Conservation (phyloP, 805 yeast genomes). For the Hanseniaspora taiwanica region DNA sequence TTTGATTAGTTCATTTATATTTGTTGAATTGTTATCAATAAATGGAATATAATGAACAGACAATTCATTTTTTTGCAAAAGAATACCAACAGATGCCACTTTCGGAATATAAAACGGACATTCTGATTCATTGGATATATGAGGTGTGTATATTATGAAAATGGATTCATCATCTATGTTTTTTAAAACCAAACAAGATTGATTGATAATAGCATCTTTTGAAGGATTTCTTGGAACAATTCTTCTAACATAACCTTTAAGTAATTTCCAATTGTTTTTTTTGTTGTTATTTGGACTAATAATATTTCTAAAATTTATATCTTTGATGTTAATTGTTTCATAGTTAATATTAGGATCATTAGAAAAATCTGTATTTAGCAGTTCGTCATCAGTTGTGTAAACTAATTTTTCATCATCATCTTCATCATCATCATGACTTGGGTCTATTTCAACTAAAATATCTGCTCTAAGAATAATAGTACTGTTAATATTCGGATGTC, state of each 20-base stretch:
- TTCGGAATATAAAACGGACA: slow-evolving; percentile 86
- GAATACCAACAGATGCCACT: slow-evolving; percentile 64
- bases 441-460: slow-evolving; percentile 41
- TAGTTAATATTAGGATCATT: slow-evolving; percentile 15
- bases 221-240: slow-evolving; percentile 86
- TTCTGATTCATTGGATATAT: slow-evolving; percentile 40
- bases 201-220: slow-evolving; percentile 72
- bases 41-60: slow-evolving; percentile 73
- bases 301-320: slow-evolving; percentile 25
- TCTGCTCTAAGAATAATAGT: slow-evolving; percentile 86
- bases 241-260: slow-evolving; percentile 57
- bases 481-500: slow-evolving; percentile 82
- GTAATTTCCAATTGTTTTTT: slow-evolving; percentile 19
- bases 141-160: slow-evolving; percentile 68
- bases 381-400: slow-evolving; percentile 5
- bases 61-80: slow-evolving; percentile 32
- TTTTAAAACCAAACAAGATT: slow-evolving; percentile 52
- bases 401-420: slow-evolving; percentile 2
- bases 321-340: slow-evolving; percentile 25
- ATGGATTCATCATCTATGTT: slow-evolving; percentile 27
- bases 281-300: background rate
- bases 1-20: slow-evolving; percentile 4
- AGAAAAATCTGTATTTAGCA: slow-evolving; percentile 6
- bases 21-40: slow-evolving; percentile 17
- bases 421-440: slow-evolving; percentile 17